phyloP scores from a whole-genome alignment of 345 rosid species.

The Bruguiera sexangula region DNA sequence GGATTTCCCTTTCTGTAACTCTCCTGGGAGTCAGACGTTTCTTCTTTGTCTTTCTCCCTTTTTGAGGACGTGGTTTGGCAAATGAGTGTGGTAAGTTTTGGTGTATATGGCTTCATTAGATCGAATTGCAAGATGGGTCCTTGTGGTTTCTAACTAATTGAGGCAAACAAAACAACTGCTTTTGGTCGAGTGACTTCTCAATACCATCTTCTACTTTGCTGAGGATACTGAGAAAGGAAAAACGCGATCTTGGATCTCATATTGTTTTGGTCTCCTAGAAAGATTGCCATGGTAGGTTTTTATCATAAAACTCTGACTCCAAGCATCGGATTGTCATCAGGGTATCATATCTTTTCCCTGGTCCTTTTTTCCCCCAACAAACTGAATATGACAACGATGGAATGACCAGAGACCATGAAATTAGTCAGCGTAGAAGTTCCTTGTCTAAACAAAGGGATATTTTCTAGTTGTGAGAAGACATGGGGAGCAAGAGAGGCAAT shows the following conservation, averaged over 20 bases:
- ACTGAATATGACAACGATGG: too few relatives aligned
- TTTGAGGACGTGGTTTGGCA: constrained; percentile 11
- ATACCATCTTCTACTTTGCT: not conserved
- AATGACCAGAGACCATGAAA: too few relatives aligned
- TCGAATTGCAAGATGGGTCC: constrained; percentile 7
- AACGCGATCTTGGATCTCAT: constrained; percentile 8
- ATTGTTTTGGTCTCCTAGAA: constrained; percentile 3
- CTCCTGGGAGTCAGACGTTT: not conserved
- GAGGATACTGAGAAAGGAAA: not conserved
- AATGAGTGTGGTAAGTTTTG: constrained; percentile 9
- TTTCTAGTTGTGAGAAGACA: too few relatives aligned
- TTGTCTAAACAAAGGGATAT: too few relatives aligned
- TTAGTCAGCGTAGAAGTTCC: too few relatives aligned
- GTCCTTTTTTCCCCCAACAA: too few relatives aligned
- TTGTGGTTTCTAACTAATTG: too few relatives aligned
- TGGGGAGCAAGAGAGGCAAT: too few relatives aligned
- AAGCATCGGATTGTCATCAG: too few relatives aligned
- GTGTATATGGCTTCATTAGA: not conserved
- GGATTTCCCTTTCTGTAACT: constrained; percentile 11
- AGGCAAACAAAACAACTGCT: too few relatives aligned
- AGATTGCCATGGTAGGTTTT: not conserved
- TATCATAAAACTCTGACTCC: not conserved
- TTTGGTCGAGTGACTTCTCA: not conserved
- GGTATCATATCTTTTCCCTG: too few relatives aligned
- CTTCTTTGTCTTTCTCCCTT: not conserved